phyloP scores from a whole-genome alignment of 176 grass and related monocot species.

The Carex littledalei region DNA sequence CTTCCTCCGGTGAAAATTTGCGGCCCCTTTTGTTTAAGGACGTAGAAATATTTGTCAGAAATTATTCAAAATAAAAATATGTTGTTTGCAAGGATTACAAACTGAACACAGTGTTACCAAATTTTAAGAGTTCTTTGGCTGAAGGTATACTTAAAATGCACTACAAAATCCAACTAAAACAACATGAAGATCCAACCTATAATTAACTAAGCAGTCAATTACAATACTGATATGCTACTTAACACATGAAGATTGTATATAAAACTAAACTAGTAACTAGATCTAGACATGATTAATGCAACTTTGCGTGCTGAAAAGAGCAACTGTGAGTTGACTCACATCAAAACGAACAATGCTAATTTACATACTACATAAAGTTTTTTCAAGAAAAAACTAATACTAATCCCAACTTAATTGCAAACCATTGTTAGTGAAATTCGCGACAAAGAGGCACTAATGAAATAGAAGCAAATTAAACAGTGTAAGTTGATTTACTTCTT shows the following conservation, averaged over 20 bases:
- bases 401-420: neutral
- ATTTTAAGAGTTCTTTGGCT: neutral
- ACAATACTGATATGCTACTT: too few relatives aligned
- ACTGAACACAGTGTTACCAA: neutral
- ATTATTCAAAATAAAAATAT: neutral
- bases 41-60: neutral
- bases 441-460: neutral
- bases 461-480: neutral
- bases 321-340: neutral
- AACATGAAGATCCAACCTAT: neutral
- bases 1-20: slow-evolving; percentile 42
- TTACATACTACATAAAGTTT: neutral
- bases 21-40: slow-evolving; percentile 16
- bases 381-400: neutral
- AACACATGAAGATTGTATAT: neutral
- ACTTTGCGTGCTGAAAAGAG: neutral
- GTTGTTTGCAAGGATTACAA: neutral
- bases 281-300: neutral
- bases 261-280: neutral
- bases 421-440: neutral
- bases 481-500: slow-evolving; percentile 28
- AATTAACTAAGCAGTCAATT: neutral
- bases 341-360: neutral
- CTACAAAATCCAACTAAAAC: neutral
- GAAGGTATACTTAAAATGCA: neutral